Evolutionary conservation across 2,329 filamentous ascomycete genomes (phyloP).

Genomic region (Colletotrichum melonis): DNA sequence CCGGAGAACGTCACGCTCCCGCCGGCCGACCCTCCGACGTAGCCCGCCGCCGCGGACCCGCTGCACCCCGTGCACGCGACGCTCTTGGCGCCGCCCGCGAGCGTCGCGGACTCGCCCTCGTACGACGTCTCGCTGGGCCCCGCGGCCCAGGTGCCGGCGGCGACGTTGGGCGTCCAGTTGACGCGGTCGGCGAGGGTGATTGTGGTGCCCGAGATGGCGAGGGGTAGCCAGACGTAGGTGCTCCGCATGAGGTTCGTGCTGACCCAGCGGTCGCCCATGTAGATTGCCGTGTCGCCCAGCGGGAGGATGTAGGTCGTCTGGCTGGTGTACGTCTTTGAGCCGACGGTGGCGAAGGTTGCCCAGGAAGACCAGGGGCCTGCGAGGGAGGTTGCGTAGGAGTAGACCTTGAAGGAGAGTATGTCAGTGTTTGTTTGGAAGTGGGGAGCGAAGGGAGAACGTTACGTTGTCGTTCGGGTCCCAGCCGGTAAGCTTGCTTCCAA

Average conservation of each 20-base stretch:
- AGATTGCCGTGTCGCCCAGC: slow-evolving; percentile 59
- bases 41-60: slow-evolving; percentile 61
- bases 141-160: slow-evolving; percentile 54
- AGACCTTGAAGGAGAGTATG: slow-evolving; percentile 46
- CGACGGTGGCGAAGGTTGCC: slow-evolving; percentile 67
- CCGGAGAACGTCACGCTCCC: slow-evolving; percentile 59
- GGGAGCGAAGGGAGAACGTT: neutral
- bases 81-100: slow-evolving; percentile 57
- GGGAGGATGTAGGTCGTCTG: slow-evolving; percentile 71
- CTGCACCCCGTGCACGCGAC: slow-evolving; percentile 65
- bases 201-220: slow-evolving; percentile 63
- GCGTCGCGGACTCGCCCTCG: slow-evolving; percentile 62
- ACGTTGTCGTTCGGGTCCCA: slow-evolving; percentile 75
- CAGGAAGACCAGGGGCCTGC: slow-evolving; percentile 71
- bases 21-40: slow-evolving; percentile 60
- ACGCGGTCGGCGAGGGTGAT: slow-evolving; percentile 63
- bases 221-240: slow-evolving; percentile 74
- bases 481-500: slow-evolving; percentile 67
- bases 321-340: slow-evolving; percentile 68
- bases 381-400: slow-evolving; percentile 68
- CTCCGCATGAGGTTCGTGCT: slow-evolving; percentile 67
- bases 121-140: slow-evolving; percentile 59
- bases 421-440: neutral
- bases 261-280: slow-evolving; percentile 76
- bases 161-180: slow-evolving; percentile 64